A percentile compares a stretch with the other conserved stretches of the same genome.
These are phyloP conservation scores for Podospora comata DNA, from an alignment of 495 filamentous ascomycete species.

Conservation along the genomic window DNA sequence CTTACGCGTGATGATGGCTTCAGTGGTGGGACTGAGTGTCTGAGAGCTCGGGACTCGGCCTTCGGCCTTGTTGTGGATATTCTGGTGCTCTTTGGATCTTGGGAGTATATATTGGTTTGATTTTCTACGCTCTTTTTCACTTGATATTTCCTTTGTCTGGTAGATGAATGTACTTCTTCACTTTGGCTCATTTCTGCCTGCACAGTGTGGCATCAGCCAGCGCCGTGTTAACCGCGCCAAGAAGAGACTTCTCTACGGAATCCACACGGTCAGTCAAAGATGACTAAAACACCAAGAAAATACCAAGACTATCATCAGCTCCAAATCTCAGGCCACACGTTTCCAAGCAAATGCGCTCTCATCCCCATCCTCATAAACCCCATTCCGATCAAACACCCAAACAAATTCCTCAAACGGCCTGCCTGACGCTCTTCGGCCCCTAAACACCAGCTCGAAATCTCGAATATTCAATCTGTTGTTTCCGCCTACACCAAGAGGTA, in stretches of 20 bases:
- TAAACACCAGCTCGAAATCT: conserved; percentile 17
- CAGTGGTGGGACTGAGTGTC: too few relatives aligned
- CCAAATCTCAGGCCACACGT: neutral
- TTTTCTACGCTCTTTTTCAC: too few relatives aligned
- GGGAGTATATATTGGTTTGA: too few relatives aligned
- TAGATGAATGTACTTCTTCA: too few relatives aligned
- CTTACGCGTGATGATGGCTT: too few relatives aligned
- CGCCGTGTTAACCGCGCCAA: neutral
- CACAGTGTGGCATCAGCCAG: neutral
- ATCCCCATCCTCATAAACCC: neutral
- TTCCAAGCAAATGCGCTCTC: conserved; percentile 1
- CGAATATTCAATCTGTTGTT: conserved; percentile 13
- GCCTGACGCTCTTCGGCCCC: neutral
- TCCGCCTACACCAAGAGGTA: conserved; percentile 17
- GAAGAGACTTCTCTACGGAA: neutral
- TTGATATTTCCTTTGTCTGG: too few relatives aligned
- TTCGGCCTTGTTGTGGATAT: too few relatives aligned
- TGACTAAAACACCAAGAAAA: neutral
- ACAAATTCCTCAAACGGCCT: conserved; percentile 1
- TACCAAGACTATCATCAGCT: neutral
- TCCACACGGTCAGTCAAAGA: neutral
- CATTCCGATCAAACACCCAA: neutral
- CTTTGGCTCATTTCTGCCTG: too few relatives aligned
- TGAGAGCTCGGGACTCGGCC: too few relatives aligned
- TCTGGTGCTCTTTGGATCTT: too few relatives aligned